These are phyloP conservation scores for Teratosphaeria epicoccoides DNA, from an alignment of 2,329 filamentous ascomycete species.

Conservation along the genomic window DNA sequence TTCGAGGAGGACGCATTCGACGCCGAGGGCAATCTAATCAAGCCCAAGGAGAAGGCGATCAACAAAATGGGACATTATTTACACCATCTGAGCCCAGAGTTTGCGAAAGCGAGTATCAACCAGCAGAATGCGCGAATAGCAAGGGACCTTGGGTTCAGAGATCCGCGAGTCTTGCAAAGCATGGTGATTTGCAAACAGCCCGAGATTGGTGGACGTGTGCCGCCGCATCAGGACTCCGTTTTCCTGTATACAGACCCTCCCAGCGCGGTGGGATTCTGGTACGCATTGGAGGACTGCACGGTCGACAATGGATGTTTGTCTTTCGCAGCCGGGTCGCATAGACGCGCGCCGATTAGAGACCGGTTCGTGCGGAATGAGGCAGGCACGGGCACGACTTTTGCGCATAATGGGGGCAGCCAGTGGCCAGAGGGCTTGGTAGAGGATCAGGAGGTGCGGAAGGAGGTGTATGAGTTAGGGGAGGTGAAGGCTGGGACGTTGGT, in stretches of 20 bases:
- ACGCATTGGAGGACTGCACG: slow-evolving; percentile 87
- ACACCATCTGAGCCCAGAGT: slow-evolving; percentile 36
- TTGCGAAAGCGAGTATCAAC: slow-evolving; percentile 44
- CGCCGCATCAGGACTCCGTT: slow-evolving; percentile 81
- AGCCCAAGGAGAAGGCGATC: slow-evolving; percentile 74
- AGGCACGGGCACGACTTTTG: slow-evolving; percentile 47
- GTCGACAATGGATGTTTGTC: slow-evolving; percentile 77
- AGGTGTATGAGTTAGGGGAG: slow-evolving; percentile 67
- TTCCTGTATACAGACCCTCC: slow-evolving; percentile 88
- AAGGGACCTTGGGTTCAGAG: slow-evolving; percentile 57
- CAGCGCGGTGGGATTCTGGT: slow-evolving; percentile 91
- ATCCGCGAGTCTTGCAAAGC: slow-evolving; percentile 74
- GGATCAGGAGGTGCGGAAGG: slow-evolving; percentile 33
- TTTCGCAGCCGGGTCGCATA: slow-evolving; percentile 75
- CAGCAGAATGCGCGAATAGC: slow-evolving; percentile 54
- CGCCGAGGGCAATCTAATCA: slow-evolving; percentile 49
- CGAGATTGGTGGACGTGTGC: slow-evolving; percentile 85
- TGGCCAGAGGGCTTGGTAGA: slow-evolving; percentile 36
- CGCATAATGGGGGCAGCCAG: slow-evolving; percentile 53
- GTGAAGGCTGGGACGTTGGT: slow-evolving; percentile 86
- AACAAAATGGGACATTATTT: slow-evolving; percentile 53
- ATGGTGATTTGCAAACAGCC: slow-evolving; percentile 99
- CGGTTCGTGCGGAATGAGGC: slow-evolving; percentile 59
- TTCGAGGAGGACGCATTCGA: slow-evolving; percentile 91
- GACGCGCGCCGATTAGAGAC: slow-evolving; percentile 56